Evolutionary conservation across 2,329 filamentous ascomycete species (phyloP).

Genomic region (Diaporthe humulicola): DNA sequence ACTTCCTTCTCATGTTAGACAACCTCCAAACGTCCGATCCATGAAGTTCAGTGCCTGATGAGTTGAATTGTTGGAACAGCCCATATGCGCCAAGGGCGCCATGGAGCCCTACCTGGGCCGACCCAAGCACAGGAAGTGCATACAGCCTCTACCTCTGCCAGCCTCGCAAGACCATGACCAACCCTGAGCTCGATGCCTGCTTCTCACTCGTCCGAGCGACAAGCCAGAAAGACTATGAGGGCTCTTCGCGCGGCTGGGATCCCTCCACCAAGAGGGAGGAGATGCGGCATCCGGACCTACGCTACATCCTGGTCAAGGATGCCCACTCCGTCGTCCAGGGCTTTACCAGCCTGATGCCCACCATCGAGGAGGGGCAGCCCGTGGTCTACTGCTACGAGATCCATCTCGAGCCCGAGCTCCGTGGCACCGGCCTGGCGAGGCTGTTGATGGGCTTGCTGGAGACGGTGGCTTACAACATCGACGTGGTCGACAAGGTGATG

Average conservation of each 20-base stretch:
- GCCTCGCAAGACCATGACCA: constrained; percentile 53
- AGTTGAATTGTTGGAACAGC: neutral
- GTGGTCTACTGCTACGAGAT: constrained; percentile 87
- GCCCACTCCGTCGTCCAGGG: constrained; percentile 54
- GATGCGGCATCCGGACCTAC: constrained; percentile 76
- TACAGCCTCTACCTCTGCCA: constrained; percentile 60
- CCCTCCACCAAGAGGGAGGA: constrained; percentile 71
- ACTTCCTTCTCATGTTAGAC: constrained; percentile 32
- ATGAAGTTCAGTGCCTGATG: neutral
- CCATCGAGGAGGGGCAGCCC: constrained; percentile 73
- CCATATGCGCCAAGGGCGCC: constrained; percentile 8
- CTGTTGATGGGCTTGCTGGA: constrained; percentile 71
- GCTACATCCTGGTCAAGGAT: constrained; percentile 74
- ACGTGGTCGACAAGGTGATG: constrained; percentile 76
- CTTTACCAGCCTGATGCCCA: constrained; percentile 80
- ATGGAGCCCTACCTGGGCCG: constrained; percentile 60
- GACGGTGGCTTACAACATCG: constrained; percentile 65
- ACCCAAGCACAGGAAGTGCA: constrained; percentile 57
- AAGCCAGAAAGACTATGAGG: constrained; percentile 73
- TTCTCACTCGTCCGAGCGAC: constrained; percentile 72
- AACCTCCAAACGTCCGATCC: neutral
- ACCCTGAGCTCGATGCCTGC: constrained; percentile 64
- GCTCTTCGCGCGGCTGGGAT: constrained; percentile 74
- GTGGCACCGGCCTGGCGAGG: constrained; percentile 73
- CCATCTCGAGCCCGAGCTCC: constrained; percentile 70